Percentiles rank a stretch among this genome's conserved stretches.
These are phyloP conservation scores for Cetraspora pellucida DNA, from an alignment of 192 early-diverging fungal genomes.

Conservation along the genomic window DNA sequence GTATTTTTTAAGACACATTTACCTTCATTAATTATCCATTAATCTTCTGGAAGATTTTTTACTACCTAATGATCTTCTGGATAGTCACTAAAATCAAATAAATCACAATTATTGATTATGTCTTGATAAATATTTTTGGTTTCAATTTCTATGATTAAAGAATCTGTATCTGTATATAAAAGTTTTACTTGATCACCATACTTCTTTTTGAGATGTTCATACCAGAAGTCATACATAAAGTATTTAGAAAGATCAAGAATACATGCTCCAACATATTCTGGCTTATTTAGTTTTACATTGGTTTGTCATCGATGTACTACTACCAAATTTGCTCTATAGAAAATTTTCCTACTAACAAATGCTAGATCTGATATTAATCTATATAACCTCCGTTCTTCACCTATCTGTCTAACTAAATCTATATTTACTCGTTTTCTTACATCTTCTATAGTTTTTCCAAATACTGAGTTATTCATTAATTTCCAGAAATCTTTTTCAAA, in stretches of 20 bases:
- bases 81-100: conserved; percentile 30
- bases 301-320: conserved; percentile 28
- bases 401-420: conserved; percentile 20
- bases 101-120: conserved; percentile 28
- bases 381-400: conserved; percentile 17
- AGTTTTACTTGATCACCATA: conserved; percentile 12
- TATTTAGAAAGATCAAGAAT: conserved; percentile 33
- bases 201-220: conserved; percentile 27
- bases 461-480: conserved; percentile 32
- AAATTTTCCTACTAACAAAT: conserved; percentile 27
- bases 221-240: conserved; percentile 30
- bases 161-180: conserved; percentile 30
- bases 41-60: conserved; percentile 29
- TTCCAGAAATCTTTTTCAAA: conserved; percentile 31
- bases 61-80: conserved; percentile 26
- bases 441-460: conserved; percentile 29
- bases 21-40: conserved; percentile 34
- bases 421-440: background rate
- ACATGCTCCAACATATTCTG: conserved; percentile 28
- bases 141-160: conserved; percentile 30
- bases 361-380: conserved; percentile 25
- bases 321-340: conserved; percentile 23
- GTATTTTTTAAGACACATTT: conserved; percentile 32
- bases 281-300: conserved; percentile 29
- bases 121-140: conserved; percentile 30